phyloP scores from a whole-genome alignment of 257 asterid species.

The Osmanthus fragrans region DNA sequence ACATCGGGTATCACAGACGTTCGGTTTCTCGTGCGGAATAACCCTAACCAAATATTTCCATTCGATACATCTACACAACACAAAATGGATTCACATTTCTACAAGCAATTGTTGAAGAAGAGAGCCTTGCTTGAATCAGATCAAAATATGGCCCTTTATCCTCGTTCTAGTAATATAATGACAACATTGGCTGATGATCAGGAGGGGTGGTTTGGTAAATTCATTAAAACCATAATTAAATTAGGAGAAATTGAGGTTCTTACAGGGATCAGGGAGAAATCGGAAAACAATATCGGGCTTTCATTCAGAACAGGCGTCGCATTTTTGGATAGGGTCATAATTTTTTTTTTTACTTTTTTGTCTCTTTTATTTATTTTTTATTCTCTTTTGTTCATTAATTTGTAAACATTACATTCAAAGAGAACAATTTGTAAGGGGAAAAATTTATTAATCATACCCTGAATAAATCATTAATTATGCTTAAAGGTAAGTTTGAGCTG shows the following conservation, averaged over 20 bases:
- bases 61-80: slow-evolving; percentile 55
- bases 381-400: neutral
- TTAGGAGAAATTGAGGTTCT: slow-evolving; percentile 49
- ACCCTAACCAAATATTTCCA: slow-evolving; percentile 30
- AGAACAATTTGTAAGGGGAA: neutral
- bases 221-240: slow-evolving; percentile 33
- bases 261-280: slow-evolving; percentile 58
- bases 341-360: neutral
- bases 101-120: slow-evolving; percentile 46
- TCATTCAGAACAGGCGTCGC: neutral
- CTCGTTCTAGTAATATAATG: slow-evolving; percentile 35
- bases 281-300: slow-evolving; percentile 47
- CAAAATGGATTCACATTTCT: slow-evolving; percentile 53
- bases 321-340: neutral
- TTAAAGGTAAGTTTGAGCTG: neutral
- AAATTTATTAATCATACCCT: neutral
- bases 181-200: slow-evolving; percentile 40
- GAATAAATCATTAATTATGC: neutral
- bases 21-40: slow-evolving; percentile 39
- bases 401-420: neutral
- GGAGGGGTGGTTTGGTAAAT: slow-evolving; percentile 46
- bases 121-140: slow-evolving; percentile 62
- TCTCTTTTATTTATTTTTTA: neutral
- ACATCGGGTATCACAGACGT: slow-evolving; percentile 37
- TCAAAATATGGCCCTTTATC: slow-evolving; percentile 38